A percentile compares a stretch with the other conserved stretches of the same genome.
Conservation (phyloP, 1,139 yeast genomes). For the Saccharomyces hybrid region DNA sequence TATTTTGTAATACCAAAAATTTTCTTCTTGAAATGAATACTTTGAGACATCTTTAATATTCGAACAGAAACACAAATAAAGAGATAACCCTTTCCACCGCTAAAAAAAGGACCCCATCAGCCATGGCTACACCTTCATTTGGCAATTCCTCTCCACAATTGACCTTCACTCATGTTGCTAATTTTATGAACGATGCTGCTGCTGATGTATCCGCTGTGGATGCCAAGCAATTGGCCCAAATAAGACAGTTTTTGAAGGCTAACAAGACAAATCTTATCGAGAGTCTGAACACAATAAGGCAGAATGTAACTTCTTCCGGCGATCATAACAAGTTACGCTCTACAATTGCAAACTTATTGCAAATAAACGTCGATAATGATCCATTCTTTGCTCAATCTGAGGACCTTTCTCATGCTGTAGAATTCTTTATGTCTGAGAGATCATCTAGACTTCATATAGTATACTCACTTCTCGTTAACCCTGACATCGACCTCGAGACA, state of each 20-base stretch:
- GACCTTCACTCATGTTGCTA: background rate
- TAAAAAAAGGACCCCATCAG: background rate
- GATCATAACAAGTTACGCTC: background rate
- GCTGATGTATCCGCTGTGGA: constrained; percentile 1
- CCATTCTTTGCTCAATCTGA: background rate
- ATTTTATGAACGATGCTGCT: background rate
- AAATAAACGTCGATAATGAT: background rate
- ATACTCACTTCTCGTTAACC: background rate
- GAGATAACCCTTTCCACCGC: background rate
- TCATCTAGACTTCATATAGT: background rate
- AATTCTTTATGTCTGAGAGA: background rate
- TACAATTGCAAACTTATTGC: background rate
- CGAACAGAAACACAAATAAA: background rate
- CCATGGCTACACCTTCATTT: background rate
- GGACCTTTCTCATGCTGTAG: background rate
- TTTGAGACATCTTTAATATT: background rate
- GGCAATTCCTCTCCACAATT: background rate
- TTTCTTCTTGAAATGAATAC: background rate
- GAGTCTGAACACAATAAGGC: too few species aligned
- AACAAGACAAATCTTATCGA: background rate
- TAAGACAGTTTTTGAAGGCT: background rate
- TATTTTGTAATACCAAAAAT: background rate
- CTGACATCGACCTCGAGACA: background rate
- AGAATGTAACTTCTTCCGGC: background rate
- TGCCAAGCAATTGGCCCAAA: background rate